Conservation (phyloP, 164 flowering plant genomes). For the Cinnamomum micranthum region DNA sequence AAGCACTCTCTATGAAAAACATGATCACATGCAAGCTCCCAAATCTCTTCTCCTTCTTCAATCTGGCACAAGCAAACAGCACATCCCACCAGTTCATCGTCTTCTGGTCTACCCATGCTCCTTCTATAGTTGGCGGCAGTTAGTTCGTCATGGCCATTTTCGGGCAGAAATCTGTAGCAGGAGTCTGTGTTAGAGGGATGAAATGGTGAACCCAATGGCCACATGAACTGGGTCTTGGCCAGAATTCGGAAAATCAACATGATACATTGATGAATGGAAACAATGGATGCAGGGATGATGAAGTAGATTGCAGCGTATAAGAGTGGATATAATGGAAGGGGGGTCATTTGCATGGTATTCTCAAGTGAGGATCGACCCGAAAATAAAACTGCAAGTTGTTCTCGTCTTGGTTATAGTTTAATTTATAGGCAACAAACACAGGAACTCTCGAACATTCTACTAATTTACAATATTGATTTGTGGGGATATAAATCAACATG, state of each 20-base stretch:
- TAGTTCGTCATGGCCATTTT: not conserved
- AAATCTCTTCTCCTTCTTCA: conserved; percentile 12
- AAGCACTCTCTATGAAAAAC: conserved; percentile 10
- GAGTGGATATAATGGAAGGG: too few relatives aligned
- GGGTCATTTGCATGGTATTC: not conserved
- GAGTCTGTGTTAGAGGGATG: not conserved
- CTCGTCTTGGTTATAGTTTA: too few relatives aligned
- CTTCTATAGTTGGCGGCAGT: not conserved
- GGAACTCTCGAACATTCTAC: too few relatives aligned
- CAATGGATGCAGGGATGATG: not conserved
- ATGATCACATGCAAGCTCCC: conserved; percentile 5
- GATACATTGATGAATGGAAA: not conserved
- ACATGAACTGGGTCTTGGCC: not conserved
- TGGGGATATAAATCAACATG: too few relatives aligned
- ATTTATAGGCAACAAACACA: too few relatives aligned
- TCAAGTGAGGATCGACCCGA: not conserved
- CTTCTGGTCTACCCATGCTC: not conserved
- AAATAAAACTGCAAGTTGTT: not conserved
- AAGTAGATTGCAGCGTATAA: not conserved
- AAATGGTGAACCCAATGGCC: not conserved
- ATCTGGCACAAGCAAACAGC: conserved; percentile 6
- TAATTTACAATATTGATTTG: too few relatives aligned
- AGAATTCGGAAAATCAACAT: not conserved
- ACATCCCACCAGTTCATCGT: not conserved
- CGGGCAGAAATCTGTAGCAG: not conserved